Evolutionary conservation across 2,329 filamentous ascomycete species (phyloP).

Genomic region (Paecilomyces sp.): DNA sequence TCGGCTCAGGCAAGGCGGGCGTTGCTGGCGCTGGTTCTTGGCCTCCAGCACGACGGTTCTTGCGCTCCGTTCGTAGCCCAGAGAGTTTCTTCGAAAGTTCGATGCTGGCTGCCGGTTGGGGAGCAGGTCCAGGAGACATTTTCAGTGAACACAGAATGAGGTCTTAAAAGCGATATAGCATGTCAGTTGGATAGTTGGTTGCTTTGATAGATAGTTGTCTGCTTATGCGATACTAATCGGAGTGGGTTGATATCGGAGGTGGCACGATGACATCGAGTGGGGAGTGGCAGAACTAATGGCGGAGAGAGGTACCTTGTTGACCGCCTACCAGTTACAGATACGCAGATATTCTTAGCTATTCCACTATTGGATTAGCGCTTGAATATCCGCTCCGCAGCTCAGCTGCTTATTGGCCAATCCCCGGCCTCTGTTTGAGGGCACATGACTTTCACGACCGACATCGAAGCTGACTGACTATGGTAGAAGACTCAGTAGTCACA

Average conservation of each 20-base stretch:
- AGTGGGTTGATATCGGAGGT: neutral
- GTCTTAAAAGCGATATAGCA: neutral
- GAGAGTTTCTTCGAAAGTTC: slow-evolving; percentile 35
- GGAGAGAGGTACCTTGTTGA: neutral
- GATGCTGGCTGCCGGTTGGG: slow-evolving; percentile 16
- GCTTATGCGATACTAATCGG: neutral
- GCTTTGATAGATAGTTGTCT: neutral
- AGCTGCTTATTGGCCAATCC: neutral
- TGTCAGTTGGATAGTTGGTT: neutral
- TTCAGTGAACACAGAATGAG: neutral
- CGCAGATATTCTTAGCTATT: neutral
- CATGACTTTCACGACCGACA: neutral
- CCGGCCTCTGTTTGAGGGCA: neutral
- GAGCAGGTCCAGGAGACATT: slow-evolving; percentile 2
- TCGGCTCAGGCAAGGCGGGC: slow-evolving; percentile 62
- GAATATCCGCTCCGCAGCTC: neutral
- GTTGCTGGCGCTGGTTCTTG: slow-evolving; percentile 63
- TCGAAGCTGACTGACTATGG: neutral
- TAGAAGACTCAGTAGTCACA: neutral
- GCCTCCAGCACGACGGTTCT: slow-evolving; percentile 17
- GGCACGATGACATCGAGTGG: slow-evolving; percentile 1
- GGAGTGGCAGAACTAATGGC: neutral
- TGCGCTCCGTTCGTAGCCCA: slow-evolving; percentile 28
- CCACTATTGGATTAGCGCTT: neutral
- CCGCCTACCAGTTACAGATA: slow-evolving; percentile 5